Evolutionary conservation across 2,329 filamentous ascomycete genomes (phyloP), one percentile per base, ranked within the genome.

Genomic region (Sphaerulina musiva): DNA sequence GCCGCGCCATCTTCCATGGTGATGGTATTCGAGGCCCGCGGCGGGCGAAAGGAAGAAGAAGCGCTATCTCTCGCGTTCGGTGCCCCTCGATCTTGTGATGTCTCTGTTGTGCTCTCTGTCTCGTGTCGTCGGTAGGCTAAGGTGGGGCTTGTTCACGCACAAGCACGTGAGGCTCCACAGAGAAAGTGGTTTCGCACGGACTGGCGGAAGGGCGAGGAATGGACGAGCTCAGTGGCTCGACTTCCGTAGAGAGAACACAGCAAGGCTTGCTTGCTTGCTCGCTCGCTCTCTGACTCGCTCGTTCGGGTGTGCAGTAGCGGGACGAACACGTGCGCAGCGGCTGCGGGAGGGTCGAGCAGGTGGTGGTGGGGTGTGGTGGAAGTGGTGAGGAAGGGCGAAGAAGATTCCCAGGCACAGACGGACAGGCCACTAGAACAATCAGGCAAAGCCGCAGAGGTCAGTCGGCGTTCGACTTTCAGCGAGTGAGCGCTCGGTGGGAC

Each of bases 1-100:
- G 82, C 78, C 64, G 82, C 78, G 68, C 84, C 80, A 70, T 81
- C 76, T 69, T 76, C 77, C 76, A 83, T 83, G 69, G 63, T 76
- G 72, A 71, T 69, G 65, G 66, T 58, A 44, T 47, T 53, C 38
- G 29, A 46, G 51, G 53, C 56, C 51, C 53, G 36, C 51, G 49
- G 39, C 51, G 54, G 57, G 60, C 54, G 55, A 48, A 32, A 40
- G 51, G 48, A 55, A 20, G 48, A 55, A 20, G 47, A 26, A 36
- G 41, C 46, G 47, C 53, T 55, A 36, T 29, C 43, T 55, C 26
- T 43, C 32, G 34, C 10, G 34, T 39, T 39, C 20, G 17, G 10
- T n/a, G 36, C 20, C 20, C 36, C 14, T 36, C 32, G 23, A 48
- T 40, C 11, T 39, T 3, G 14, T 12, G 17, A 17, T 14, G 11